Evolutionary conservation across 2,329 filamentous ascomycete species (phyloP).

Genomic region (Pyrenochaeta sp.): DNA sequence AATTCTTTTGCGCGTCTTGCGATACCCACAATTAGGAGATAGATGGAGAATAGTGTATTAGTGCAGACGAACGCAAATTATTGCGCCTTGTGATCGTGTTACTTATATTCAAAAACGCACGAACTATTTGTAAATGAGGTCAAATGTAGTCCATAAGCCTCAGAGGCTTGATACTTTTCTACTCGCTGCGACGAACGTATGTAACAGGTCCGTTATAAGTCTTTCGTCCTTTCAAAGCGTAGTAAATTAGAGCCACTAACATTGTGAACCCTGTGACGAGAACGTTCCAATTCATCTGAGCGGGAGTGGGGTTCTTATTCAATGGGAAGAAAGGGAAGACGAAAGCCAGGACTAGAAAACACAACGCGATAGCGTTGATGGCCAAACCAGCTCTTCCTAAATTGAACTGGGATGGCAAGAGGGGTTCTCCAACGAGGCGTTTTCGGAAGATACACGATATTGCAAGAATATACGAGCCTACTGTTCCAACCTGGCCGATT

Average conservation of each 20-base stretch:
- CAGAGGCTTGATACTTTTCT: background rate
- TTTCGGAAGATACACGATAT: constrained; percentile 56
- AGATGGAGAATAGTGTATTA: background rate
- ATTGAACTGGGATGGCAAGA: constrained; percentile 55
- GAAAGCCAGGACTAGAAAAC: constrained; percentile 50
- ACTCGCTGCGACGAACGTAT: background rate
- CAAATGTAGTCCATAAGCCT: background rate
- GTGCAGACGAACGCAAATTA: background rate
- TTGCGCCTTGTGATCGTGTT: background rate
- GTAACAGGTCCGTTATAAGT: constrained; percentile 1
- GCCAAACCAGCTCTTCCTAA: constrained; percentile 54
- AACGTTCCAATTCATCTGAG: constrained; percentile 4
- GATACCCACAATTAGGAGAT: background rate
- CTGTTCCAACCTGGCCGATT: constrained; percentile 5
- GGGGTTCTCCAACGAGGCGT: constrained; percentile 51
- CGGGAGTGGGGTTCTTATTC: background rate
- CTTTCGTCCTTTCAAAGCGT: background rate
- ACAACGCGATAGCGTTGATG: constrained; percentile 51
- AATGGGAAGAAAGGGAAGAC: constrained; percentile 55
- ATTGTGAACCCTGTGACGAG: constrained; percentile 1
- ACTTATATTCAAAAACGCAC: background rate
- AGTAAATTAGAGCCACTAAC: constrained; percentile 1
- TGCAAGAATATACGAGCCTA: constrained; percentile 42
- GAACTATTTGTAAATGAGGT: background rate
- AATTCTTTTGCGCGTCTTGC: background rate